Conservation (phyloP, 2,329 filamentous ascomycete genomes). For the Leptodontidium sp. region DNA sequence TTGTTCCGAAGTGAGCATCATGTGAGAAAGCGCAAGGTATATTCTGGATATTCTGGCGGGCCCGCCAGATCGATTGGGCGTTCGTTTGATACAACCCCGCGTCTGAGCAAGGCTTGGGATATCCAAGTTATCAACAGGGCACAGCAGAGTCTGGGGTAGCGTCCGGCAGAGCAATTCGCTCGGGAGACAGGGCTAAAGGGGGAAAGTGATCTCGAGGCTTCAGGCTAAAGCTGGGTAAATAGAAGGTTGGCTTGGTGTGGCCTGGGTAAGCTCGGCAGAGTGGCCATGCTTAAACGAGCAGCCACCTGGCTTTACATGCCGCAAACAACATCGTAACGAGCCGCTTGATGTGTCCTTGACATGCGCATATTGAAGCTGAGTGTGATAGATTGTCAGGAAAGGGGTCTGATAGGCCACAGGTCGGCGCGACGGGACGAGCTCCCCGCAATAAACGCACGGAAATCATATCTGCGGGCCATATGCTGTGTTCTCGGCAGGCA, state of each 20-base stretch:
- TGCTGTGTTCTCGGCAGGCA: not conserved
- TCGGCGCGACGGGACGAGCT: conserved; percentile 26
- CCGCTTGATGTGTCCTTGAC: conserved; percentile 6
- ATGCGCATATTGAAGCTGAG: conserved; percentile 17
- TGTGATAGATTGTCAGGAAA: not conserved
- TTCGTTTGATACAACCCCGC: conserved; percentile 21
- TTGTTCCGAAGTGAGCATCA: conserved; percentile 19
- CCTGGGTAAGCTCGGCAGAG: conserved; percentile 6
- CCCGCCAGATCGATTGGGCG: conserved; percentile 20
- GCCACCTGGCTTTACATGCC: not conserved
- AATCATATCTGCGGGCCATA: conserved; percentile 15
- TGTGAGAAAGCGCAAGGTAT: conserved; percentile 19
- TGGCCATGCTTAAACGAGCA: not conserved
- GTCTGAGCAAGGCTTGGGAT: conserved; percentile 8
- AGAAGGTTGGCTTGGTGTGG: not conserved
- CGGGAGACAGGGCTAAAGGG: conserved; percentile 17
- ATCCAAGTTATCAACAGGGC: not conserved
- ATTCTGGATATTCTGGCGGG: not conserved
- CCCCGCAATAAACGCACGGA: conserved; percentile 17
- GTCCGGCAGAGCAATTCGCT: not conserved
- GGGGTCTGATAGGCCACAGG: conserved; percentile 11
- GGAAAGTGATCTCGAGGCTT: conserved; percentile 10
- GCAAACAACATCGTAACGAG: conserved; percentile 15
- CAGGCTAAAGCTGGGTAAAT: conserved; percentile 23
- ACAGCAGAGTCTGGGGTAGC: conserved; percentile 20